Evolutionary conservation across 129 eudicot species (phyloP).

Genomic region (Pittosporum tobira): DNA sequence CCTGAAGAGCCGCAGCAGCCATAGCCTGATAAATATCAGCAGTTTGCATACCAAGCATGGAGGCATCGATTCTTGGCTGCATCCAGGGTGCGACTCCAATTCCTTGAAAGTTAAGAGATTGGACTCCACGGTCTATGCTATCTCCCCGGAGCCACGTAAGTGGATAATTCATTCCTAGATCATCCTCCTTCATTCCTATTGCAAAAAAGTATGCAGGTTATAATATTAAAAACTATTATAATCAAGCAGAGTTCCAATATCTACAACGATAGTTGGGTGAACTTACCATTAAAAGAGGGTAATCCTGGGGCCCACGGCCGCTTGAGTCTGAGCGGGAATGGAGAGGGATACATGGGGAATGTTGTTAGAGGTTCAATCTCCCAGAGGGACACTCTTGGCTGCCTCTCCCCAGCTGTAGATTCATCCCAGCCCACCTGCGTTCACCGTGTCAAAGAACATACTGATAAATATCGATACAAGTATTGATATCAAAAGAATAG

Average conservation of each 20-base stretch:
- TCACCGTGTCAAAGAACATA: background rate
- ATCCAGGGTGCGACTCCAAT: constrained; percentile 54
- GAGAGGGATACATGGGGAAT: constrained; percentile 92
- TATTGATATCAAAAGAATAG: background rate
- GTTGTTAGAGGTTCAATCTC: constrained; percentile 90
- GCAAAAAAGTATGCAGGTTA: constrained; percentile 1
- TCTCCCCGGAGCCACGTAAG: constrained; percentile 75
- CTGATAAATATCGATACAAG: background rate
- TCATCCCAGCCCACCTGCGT: constrained; percentile 88
- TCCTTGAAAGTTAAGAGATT: constrained; percentile 69
- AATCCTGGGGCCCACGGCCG: constrained; percentile 88
- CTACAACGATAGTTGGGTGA: background rate
- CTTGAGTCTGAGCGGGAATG: constrained; percentile 73
- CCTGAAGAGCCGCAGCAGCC: constrained; percentile 77
- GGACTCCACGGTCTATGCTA: constrained; percentile 42
- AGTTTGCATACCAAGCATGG: constrained; percentile 67
- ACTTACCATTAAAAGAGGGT: constrained; percentile 54
- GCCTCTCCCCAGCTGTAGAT: constrained; percentile 96
- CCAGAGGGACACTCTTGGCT: constrained; percentile 91
- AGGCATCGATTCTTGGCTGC: constrained; percentile 69
- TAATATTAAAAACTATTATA: no score
- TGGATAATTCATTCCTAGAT: constrained; percentile 62
- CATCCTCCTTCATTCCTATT: constrained; percentile 59
- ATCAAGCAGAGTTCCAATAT: no score
- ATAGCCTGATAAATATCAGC: constrained; percentile 70